Base-by-base conservation (phyloP, 1,139 yeast genomes). In the Neolecta irregularis region DNA sequence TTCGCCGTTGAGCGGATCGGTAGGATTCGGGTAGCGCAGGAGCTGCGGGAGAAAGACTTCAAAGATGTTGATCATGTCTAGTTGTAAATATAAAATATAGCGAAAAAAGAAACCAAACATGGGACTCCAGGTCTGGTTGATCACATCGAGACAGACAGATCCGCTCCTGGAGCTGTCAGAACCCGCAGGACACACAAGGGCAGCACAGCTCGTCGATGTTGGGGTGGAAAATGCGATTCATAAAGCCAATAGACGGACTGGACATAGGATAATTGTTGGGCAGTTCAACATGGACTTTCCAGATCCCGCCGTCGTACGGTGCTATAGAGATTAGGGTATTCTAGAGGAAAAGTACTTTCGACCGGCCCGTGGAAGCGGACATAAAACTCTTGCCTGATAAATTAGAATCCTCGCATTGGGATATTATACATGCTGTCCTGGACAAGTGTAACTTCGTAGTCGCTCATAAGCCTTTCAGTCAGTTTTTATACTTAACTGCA, bases 41-140 rank as follows among this genome's bases (percentile, higher is more conserved):
- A 88, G 61, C 50, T 91, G 98, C 8, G 98, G 98, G 45, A 88
- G 61, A 60, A 88, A 88, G 51, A 83, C 77, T 52, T 88, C 96
- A 54, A 88, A 83, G 26, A 88, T 80, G 54, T 88, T 88, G 47
- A 76, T 64, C 48, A 85, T 66, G 37, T 53, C 52, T 48, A 32
- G 18, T 3, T 13, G 9, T 12, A 20, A 19, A 29, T 5, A 7
- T 12, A 2, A 11, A 18, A 11, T 9, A 35, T 5, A 36, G 2
- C 11, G 12, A 7, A 3, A 2, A 6, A 8, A 3, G 6, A 1
- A 12, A 28, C 31, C 96, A 62, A 83, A 88, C 85, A 88, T 79
- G 2, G 98, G 98, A 30, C 93, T 78, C 98, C 98, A 88, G 1
- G 96, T 83, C 52, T 88, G 95, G 56, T 88, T 88, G 46, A 88